phyloP scores from a whole-genome alignment of 345 rosid genomes.

The Microcos paniculata region DNA sequence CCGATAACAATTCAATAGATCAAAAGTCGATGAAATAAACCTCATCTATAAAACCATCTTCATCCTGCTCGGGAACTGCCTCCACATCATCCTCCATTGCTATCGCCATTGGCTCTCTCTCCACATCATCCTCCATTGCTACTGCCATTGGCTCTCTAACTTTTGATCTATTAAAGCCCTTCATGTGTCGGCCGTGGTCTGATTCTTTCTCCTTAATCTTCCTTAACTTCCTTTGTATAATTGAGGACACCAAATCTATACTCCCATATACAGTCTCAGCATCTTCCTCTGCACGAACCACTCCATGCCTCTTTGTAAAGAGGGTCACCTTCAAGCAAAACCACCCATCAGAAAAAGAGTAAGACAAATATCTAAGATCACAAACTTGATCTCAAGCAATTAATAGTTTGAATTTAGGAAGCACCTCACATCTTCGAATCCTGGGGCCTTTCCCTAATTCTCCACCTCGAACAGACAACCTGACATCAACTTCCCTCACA shows the following conservation, averaged over 20 bases:
- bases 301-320: constrained; percentile 92
- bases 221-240: constrained; percentile 78
- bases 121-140: constrained; percentile 34
- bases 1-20: neutral
- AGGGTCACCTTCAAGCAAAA: constrained; percentile 59
- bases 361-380: neutral
- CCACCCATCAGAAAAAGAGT: neutral
- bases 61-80: constrained; percentile 31
- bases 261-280: constrained; percentile 73
- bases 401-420: neutral
- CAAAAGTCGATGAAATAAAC: constrained; percentile 25
- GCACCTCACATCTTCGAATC: constrained; percentile 88
- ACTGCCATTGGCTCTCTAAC: constrained; percentile 55
- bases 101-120: constrained; percentile 17
- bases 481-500: constrained; percentile 84
- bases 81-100: constrained; percentile 40
- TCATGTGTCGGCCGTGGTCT: constrained; percentile 93
- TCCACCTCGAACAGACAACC: constrained; percentile 85
- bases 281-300: constrained; percentile 90
- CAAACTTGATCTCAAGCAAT: neutral
- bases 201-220: constrained; percentile 97
- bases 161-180: constrained; percentile 63
- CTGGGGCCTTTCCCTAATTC: constrained; percentile 93
- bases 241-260: constrained; percentile 80
- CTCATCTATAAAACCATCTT: constrained; percentile 54